Evolutionary conservation across 2,329 filamentous ascomycete species (phyloP).

Genomic region (Exophiala alcalophila): DNA sequence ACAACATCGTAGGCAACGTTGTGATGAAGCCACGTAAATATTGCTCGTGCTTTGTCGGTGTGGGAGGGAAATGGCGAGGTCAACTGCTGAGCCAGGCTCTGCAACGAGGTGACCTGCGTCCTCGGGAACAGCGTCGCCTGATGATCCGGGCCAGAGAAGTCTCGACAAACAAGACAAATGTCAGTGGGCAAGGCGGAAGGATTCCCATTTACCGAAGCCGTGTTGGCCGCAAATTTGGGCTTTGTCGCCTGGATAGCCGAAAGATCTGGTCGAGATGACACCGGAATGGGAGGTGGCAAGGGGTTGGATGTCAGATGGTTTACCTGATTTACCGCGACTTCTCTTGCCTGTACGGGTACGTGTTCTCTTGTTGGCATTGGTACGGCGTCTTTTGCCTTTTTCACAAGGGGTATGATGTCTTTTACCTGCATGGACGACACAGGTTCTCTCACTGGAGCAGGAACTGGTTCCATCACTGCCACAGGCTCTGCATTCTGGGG

Average conservation of each 20-base stretch:
- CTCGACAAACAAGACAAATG: constrained; percentile 76
- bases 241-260: constrained; percentile 55
- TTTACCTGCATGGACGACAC: neutral
- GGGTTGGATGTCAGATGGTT: constrained; percentile 8
- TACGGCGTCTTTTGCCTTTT: neutral
- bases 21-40: constrained; percentile 95
- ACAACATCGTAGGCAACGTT: constrained; percentile 83
- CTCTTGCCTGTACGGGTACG: constrained; percentile 1
- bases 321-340: constrained; percentile 1
- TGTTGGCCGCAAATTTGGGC: constrained; percentile 33
- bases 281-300: constrained; percentile 52
- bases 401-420: neutral
- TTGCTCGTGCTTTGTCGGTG: constrained; percentile 87
- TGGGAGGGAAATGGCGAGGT: constrained; percentile 74
- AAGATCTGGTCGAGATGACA: constrained; percentile 57
- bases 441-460: constrained; percentile 1
- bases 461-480: constrained; percentile 18
- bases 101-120: constrained; percentile 68
- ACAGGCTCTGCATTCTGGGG: constrained; percentile 21
- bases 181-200: constrained; percentile 21
- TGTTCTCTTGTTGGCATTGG: constrained; percentile 2
- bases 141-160: constrained; percentile 77
- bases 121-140: constrained; percentile 76
- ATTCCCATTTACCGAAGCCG: constrained; percentile 19
- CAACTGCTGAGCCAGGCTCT: constrained; percentile 72